These are phyloP conservation scores for Gryganskiella cystojenkinii DNA, from an alignment of 192 early-diverging fungal genomes.

Conservation along the genomic window DNA sequence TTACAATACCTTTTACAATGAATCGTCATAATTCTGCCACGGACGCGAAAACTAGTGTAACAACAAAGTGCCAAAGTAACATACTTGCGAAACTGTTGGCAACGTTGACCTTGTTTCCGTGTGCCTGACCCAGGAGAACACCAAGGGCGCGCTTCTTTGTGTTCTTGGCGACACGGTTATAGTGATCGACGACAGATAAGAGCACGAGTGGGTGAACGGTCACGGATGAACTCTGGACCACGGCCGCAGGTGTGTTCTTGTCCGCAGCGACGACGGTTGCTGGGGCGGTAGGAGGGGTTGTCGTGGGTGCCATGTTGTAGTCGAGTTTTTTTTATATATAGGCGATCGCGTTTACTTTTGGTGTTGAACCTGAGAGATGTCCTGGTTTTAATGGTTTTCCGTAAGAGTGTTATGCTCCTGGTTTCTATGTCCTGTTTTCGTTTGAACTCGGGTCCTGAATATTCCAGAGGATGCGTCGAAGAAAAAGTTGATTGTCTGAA, in stretches of 20 bases:
- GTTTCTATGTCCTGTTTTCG: no score
- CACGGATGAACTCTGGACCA: constrained; percentile 67
- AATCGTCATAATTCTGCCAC: no score
- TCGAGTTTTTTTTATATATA: neutral
- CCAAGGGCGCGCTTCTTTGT: constrained; percentile 98
- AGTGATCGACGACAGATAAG: constrained; percentile 99
- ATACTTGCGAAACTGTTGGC: constrained; percentile 98
- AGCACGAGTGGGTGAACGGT: constrained; percentile 97
- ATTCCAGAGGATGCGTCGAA: no score
- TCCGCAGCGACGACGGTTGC: constrained; percentile 2
- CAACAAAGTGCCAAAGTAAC: no score
- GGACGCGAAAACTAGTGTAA: no score
- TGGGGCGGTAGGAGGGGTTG: constrained; percentile 3
- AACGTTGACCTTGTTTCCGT: constrained; percentile 91
- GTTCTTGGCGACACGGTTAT: constrained; percentile 94
- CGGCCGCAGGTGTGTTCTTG: constrained; percentile 52
- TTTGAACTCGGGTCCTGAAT: no score
- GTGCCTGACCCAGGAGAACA: constrained; percentile 92
- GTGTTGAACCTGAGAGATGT: no score
- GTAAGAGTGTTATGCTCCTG: no score
- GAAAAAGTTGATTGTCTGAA: no score
- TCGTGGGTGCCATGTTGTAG: constrained; percentile 14
- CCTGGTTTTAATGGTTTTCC: no score
- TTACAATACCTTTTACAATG: no score
- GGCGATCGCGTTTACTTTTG: neutral